These are phyloP conservation scores for Hygrophoropsis aurantiaca DNA, from an alignment of 768 basidiomycete genomes.

Conservation along the genomic window DNA sequence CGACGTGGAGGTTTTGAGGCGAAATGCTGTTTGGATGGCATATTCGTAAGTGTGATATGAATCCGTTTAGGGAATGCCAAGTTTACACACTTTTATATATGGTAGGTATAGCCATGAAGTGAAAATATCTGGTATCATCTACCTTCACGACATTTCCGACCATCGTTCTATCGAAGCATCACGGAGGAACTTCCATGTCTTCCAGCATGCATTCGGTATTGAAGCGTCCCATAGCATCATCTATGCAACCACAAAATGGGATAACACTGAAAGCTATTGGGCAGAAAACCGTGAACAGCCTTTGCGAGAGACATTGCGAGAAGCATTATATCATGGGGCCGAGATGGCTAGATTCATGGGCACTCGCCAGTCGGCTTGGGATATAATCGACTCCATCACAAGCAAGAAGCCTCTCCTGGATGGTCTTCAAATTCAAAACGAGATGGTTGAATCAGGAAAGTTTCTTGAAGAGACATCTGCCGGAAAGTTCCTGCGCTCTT, in stretches of 20 bases:
- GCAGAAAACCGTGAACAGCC: constrained; percentile 28
- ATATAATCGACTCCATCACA: constrained; percentile 9
- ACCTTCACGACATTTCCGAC: constrained; percentile 35
- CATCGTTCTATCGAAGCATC: constrained; percentile 20
- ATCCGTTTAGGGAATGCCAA: background rate
- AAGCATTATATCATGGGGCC: constrained; percentile 10
- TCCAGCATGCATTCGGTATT: constrained; percentile 21
- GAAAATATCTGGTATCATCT: constrained; percentile 31
- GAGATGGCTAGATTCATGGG: constrained; percentile 6
- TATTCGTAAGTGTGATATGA: constrained; percentile 20
- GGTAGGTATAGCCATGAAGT: constrained; percentile 20
- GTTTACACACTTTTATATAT: background rate
- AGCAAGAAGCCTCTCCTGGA: background rate
- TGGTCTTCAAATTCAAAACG: constrained; percentile 8
- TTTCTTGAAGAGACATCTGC: constrained; percentile 9
- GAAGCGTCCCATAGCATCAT: constrained; percentile 28
- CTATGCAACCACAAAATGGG: constrained; percentile 37
- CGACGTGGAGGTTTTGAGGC: constrained; percentile 23
- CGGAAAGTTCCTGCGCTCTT: background rate
- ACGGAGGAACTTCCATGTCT: constrained; percentile 30
- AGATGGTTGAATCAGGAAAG: constrained; percentile 5
- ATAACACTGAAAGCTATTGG: constrained; percentile 12
- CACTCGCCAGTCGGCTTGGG: constrained; percentile 7
- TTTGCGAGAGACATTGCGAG: constrained; percentile 3
- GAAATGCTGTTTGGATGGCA: constrained; percentile 25